Base-by-base conservation (phyloP, 2,329 filamentous ascomycete species). In the Furcasterigmium sp. region DNA sequence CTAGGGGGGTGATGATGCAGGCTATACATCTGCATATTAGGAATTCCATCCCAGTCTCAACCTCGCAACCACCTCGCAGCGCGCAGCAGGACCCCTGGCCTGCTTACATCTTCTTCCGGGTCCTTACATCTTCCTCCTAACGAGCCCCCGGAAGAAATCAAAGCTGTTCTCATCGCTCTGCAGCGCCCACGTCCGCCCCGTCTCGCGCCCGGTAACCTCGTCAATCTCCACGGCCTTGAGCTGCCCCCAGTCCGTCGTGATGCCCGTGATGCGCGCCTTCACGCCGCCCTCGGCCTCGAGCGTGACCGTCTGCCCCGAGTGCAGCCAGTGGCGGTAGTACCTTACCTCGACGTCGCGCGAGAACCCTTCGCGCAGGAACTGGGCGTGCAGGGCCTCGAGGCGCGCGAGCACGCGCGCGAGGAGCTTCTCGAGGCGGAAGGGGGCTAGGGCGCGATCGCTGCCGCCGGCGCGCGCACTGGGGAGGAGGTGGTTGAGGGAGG, bases 141-240 rank as follows among this genome's bases (percentile, higher is more conserved):
- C 70, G 55, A 98, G 59, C 0, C 93, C 93, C 58, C 80, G 87
- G 68, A 95, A 95, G 62, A 95, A 98, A 65, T 98, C 93, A 69
- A 98, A 98, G 62, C 91, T 96, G 58, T 98, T 98, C 60, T 91
- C 89, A 63, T 98, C 93, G 62, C 90, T 96, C 70, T 96, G 91
- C 65, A 98, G 65, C 54, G 85, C 80, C 78, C 86, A 91, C 39
- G 85, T 71, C 64, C 78, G 86, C 0, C 91, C 91, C 1, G 87
- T 95, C 3, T 75, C 70, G 42, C 82, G 72, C 49, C 89, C 88
- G 46, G 85, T 77, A 61, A 73, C 78, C 3, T 81, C 83, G 3
- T 82, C 84, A 42, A 94, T 63, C 70, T 97, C 91, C 63, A 96
- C 87, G 0, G 84, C 93, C 51, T 84, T 75, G 51, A 98, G 59